Evolutionary conservation across 1,139 yeast genomes (phyloP), one percentile per base, ranked within the genome.

Genomic region (Diutina mesorugosa): DNA sequence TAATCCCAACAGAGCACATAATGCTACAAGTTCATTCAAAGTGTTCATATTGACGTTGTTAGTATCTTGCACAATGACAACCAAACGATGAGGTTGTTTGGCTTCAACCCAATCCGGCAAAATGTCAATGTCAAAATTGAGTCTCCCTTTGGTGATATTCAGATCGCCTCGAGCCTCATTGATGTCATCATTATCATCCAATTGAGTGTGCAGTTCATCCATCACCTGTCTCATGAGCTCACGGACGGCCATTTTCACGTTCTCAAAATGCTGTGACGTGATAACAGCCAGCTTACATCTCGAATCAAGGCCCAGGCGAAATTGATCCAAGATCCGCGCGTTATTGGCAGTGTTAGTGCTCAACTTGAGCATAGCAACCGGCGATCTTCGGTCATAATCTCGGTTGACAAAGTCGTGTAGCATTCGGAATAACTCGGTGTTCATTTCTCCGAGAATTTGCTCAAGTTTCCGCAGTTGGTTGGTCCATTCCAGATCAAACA

Each of bases 311-410:
- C 69, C 69, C 14, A 59, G 61, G 26, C 67, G 66, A 56, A 80
- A 73, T 57, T 80, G 80, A 12, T 70, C 68, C 30, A 81, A 63
- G 26, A 82, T 74, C 38, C 80, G 67, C 14, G 74, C 66, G 62
- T 81, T 83, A 59, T 81, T 80, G n/a, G 86, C 79, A 8, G 78
- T 76, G 62, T 81, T 81, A 16, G 87, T 73, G 16, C 84, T 81
- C 56, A 83, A 70, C 58, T 75, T 76, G 5, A 83, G 65, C 57
- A 80, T 69, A 12, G 60, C 55, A 14, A 57, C 32, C 2, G 64
- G 63, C 46, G 53, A 59, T 30, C 51, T 47, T n/a, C 10, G 41
- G 16, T 12, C 21, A 16, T 8, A 30, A n/a, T 50, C 28, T 12
- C 45, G 41, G 8, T 47, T 30, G 29, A 78, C 64, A 60, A 72